phyloP scores from a whole-genome alignment of 208 protist genomes.

The Leishmania braziliensis region DNA sequence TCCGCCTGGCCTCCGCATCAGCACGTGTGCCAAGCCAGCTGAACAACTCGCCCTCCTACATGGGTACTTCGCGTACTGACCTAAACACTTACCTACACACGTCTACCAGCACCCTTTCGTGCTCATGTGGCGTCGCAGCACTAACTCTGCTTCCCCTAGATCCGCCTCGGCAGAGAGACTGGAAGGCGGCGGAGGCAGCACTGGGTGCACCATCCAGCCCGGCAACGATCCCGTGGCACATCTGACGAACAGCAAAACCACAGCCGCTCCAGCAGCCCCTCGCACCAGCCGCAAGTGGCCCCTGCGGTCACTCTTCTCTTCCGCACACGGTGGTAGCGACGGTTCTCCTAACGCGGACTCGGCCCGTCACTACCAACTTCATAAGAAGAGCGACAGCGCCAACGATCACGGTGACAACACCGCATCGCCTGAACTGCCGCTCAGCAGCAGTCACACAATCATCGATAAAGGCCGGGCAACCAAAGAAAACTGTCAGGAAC shows the following conservation, averaged over 20 bases:
- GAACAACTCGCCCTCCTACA: neutral
- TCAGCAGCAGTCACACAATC: neutral
- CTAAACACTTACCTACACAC: neutral
- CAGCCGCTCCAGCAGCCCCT: neutral
- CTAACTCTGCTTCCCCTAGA: neutral
- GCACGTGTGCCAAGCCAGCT: neutral
- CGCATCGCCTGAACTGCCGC: neutral
- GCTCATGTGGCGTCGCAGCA: neutral
- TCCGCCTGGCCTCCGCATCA: no score
- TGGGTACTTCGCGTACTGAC: neutral
- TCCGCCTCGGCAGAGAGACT: neutral
- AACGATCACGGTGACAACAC: conserved; percentile 3
- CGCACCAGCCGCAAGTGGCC: conserved; percentile 5
- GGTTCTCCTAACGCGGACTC: neutral
- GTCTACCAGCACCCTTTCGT: neutral
- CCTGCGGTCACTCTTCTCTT: conserved; percentile 9
- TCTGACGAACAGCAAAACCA: neutral
- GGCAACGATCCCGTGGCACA: neutral
- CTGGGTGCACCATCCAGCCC: neutral
- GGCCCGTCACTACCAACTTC: conserved; percentile 13
- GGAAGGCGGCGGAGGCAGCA: neutral
- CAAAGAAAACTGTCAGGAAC: neutral
- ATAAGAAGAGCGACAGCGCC: conserved; percentile 26
- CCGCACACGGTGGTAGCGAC: no score
- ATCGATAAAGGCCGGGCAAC: neutral